phyloP scores from a whole-genome alignment of 2,329 filamentous ascomycete species.

The Neopestalotiopsis sp. region DNA sequence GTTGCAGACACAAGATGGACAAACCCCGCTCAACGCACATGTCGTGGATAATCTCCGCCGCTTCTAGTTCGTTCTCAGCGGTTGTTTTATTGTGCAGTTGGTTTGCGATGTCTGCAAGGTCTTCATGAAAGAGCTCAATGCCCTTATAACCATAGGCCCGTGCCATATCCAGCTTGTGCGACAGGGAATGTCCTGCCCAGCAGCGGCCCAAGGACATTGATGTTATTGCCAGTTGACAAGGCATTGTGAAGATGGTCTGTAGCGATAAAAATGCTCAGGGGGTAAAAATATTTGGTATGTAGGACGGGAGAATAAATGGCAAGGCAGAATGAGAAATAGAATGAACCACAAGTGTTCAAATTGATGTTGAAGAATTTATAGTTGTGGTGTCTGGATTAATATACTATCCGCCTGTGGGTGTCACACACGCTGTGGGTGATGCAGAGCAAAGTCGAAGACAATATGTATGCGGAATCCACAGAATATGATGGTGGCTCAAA shows the following conservation, averaged over 20 bases:
- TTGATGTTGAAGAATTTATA: background rate
- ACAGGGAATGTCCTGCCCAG: conserved; percentile 68
- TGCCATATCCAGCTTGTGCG: conserved; percentile 72
- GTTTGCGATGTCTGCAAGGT: conserved; percentile 66
- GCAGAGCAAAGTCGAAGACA: background rate
- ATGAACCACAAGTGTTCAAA: background rate
- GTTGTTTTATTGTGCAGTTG: conserved; percentile 46
- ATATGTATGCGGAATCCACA: background rate
- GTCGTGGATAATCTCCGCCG: conserved; percentile 59
- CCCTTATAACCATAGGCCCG: conserved; percentile 67
- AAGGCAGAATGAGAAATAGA: background rate
- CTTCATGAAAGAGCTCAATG: conserved; percentile 80
- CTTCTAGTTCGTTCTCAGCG: conserved; percentile 55
- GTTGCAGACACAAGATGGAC: conserved; percentile 71
- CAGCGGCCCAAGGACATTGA: conserved; percentile 79
- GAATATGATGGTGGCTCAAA: background rate
- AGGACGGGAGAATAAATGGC: background rate
- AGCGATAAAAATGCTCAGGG: background rate
- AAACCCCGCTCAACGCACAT: conserved; percentile 63
- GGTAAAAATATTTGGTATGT: background rate
- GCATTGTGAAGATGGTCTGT: conserved; percentile 41
- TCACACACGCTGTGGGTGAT: background rate
- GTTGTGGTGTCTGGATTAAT: background rate
- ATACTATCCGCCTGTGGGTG: background rate
- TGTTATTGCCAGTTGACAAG: conserved; percentile 69